A percentile compares a stretch with the other conserved stretches of the same genome.
Conservation (phyloP, 257 asterid species). For the Plantago elongata region DNA sequence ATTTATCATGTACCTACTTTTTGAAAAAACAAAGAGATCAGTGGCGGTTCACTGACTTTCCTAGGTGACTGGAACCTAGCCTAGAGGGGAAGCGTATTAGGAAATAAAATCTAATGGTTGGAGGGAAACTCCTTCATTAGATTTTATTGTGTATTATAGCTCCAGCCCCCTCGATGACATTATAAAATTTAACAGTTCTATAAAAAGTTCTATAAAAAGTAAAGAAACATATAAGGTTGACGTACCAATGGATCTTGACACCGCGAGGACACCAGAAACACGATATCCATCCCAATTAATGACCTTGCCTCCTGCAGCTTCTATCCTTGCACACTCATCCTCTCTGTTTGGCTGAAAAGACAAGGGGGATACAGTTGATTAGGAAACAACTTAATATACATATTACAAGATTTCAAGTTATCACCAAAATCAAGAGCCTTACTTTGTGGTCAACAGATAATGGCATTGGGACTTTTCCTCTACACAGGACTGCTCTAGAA, state of each 20-base stretch:
- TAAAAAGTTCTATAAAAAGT: no score
- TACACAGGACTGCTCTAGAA: conserved; percentile 77
- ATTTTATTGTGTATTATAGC: no score
- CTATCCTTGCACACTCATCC: conserved; percentile 60
- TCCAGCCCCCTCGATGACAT: no score
- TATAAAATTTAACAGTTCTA: no score
- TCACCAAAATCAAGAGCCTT: conserved; percentile 15
- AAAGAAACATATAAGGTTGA: background rate
- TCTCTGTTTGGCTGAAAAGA: conserved; percentile 60
- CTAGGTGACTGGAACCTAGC: no score
- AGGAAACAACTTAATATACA: background rate
- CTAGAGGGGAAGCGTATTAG: no score
- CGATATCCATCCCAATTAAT: conserved; percentile 78
- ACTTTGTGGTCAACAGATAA: conserved; percentile 79
- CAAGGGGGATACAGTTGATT: background rate
- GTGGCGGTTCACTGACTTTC: no score
- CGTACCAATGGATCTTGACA: conserved; percentile 79
- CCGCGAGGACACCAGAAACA: conserved; percentile 72
- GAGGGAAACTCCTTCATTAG: no score
- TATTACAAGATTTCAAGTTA: background rate
- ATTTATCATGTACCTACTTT: no score
- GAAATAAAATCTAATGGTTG: no score
- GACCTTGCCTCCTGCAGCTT: conserved; percentile 75
- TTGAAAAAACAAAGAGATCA: no score
- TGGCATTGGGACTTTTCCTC: conserved; percentile 63